Evolutionary conservation across 2,329 filamentous ascomycete species (phyloP), one percentile per base, ranked within the genome.

Genomic region (Ceratocystis cubensis): DNA sequence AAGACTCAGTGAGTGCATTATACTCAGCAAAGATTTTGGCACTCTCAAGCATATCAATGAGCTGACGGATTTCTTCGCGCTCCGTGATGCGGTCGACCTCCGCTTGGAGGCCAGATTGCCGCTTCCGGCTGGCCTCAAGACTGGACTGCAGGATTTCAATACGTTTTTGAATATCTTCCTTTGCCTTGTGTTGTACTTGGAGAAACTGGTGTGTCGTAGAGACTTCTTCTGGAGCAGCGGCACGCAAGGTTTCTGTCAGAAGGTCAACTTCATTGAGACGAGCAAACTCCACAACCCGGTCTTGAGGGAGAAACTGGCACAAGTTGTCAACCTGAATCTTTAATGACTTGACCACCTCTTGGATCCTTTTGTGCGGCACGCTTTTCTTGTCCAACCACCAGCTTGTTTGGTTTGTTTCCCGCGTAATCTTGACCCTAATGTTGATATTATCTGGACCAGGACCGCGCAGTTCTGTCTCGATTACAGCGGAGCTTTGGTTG

Each of bases 271-370:
- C 88, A 7, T 85, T 88, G 70, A 96, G 83, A 4, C 84, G 88
- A 4, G 94, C 91, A 73, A 99, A 99, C 73, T 96, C 92, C 28
- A 91, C 90, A 1, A 99, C 94, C 71, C 92, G 88, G 74, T 99
- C 94, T 75, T 99, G 94, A 0, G 94, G 94, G 57, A 99, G 78
- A 72, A 99, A 99, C 74, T 99, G 94, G 74, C 94, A 99, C 1
- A 99, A 81, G 71, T 99, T 99, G 78, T 99, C 94, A 70, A 97
- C 90, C 75, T 99, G 94, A 64, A 99, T 97, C 62, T 88, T 88
- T 72, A 96, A 85, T 8, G 80, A 81, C 68, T 80, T 82, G 69
- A 87, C 88, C 62, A 96, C 77, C 8, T 80, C 76, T 71, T 88
- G 80, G 5, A 97, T 81, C 2, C 80, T 80, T 71, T 86, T 88